Percentiles rank a stretch among this genome's conserved stretches.
Conservation (phyloP, 306 rosid genomes). For the Citrullus colocynthis region DNA sequence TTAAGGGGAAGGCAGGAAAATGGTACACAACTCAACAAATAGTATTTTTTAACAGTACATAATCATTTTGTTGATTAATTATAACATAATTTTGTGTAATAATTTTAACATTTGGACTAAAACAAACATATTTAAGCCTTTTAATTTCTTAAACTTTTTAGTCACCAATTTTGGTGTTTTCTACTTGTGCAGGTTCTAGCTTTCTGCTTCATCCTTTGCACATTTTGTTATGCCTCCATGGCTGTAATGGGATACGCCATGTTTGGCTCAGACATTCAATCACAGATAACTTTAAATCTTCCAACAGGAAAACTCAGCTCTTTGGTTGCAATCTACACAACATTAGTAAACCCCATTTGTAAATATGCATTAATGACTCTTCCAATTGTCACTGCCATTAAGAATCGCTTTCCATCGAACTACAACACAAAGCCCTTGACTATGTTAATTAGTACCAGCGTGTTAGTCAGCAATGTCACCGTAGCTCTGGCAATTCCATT, state of each 20-base stretch:
- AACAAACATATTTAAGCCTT: not conserved
- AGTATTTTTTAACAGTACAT: not conserved
- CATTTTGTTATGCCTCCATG: conserved; percentile 52
- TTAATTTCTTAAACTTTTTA: not conserved
- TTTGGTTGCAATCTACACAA: conserved; percentile 50
- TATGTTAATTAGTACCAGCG: conserved; percentile 17
- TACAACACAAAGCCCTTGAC: conserved; percentile 21
- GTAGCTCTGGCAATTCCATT: conserved; percentile 39
- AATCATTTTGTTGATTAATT: not conserved
- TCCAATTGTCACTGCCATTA: conserved; percentile 44
- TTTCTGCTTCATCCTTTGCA: conserved; percentile 41
- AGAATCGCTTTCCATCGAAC: conserved; percentile 21
- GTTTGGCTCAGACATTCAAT: conserved; percentile 43
- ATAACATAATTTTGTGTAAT: too few species aligned
- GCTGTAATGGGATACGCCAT: conserved; percentile 57
- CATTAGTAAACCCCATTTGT: conserved; percentile 53
- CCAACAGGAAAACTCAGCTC: conserved; percentile 46
- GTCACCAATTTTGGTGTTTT: not conserved
- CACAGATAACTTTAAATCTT: conserved; percentile 57
- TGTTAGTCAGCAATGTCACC: conserved; percentile 34
- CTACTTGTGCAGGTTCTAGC: conserved; percentile 35
- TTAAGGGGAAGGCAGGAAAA: too few species aligned
- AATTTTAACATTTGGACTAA: not conserved
- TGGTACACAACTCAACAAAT: too few species aligned
- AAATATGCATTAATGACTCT: conserved; percentile 66